Base-by-base conservation (phyloP, 139 green algal species). In the Chlorella sorokiniana region DNA sequence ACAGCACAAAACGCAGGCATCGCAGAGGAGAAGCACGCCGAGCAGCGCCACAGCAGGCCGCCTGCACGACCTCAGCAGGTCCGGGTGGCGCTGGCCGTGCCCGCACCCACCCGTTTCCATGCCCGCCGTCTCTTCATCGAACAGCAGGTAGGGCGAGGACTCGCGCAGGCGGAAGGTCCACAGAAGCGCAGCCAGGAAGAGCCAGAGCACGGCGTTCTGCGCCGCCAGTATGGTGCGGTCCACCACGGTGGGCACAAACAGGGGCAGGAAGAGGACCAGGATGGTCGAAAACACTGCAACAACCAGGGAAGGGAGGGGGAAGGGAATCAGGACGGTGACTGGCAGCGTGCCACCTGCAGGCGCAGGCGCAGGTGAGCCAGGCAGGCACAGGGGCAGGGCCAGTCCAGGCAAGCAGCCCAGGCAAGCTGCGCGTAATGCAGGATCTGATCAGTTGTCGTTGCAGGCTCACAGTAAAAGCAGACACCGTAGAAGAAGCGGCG, bases 111-210 rank as follows among this genome's bases (percentile, higher is more conserved):
- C 73, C n/a, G 54, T 69, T 38, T 69, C 73, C 14, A 23, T 9
- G 25, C 42, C 63, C 38, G 54, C 52, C 29, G 69, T 56, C 18
- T 45, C 79, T 31, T 91, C 87, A 25, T 85, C 83, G 56, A 91
- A 37, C 40, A 91, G 52, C 40, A 92, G 82, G 81, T 88, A 91
- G 9, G 85, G 81, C 75, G 81, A 89, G 77, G 73, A 78, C 67
- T 81, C 71, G 8, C 88, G 78, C 79, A 91, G 83, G 83, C 89
- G 86, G 87, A 92, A 92, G 44, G 87, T 86, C 59, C 52, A 88
- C 52, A 78, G 78, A 33, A 91, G 81, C 3, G 44, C 76, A 4
- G 63, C 79, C 69, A 90, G 27, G 67, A 91, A 89, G 31, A 80
- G 18, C 65, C 68, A 74, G 8, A 86, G 72, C 41, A 91, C 65